Conservation (phyloP, 495 filamentous ascomycete species). For the Penicillium egyptiacum region DNA sequence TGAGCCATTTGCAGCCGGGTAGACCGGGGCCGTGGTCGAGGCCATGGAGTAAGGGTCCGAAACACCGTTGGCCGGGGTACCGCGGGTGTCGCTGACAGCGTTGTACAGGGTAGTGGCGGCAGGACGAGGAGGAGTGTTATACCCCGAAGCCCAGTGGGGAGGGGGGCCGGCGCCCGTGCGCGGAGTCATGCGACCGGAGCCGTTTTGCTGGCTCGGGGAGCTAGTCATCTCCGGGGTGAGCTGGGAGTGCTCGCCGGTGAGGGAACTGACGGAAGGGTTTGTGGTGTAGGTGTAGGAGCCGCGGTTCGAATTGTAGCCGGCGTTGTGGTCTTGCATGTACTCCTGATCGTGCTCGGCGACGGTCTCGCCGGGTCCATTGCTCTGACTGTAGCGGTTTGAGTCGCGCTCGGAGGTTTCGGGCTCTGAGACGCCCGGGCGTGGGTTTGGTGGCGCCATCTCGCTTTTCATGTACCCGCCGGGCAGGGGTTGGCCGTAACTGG, state of each 20-base stretch:
- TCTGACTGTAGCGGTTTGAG: slow-evolving; percentile 58
- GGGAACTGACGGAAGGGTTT: slow-evolving; percentile 58
- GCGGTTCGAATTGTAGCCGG: slow-evolving; percentile 65
- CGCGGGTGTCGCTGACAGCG: slow-evolving; percentile 82
- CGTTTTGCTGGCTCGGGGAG: slow-evolving; percentile 78
- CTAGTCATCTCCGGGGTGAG: slow-evolving; percentile 82
- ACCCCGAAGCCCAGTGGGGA: slow-evolving; percentile 75
- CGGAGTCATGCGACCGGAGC: slow-evolving; percentile 84
- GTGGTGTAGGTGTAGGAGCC: slow-evolving; percentile 73
- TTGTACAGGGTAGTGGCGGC: slow-evolving; percentile 81
- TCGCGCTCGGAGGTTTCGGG: slow-evolving; percentile 69
- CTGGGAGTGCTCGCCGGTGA: slow-evolving; percentile 76
- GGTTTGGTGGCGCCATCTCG: slow-evolving; percentile 89
- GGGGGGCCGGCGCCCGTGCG: slow-evolving; percentile 65
- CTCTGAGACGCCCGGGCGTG: slow-evolving; percentile 52
- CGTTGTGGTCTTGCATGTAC: slow-evolving; percentile 71
- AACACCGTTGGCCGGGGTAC: slow-evolving; percentile 63
- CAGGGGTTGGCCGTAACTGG: slow-evolving; percentile 61
- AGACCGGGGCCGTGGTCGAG: slow-evolving; percentile 56
- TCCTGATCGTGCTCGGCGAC: slow-evolving; percentile 79
- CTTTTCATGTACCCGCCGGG: slow-evolving; percentile 75
- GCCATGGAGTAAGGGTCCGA: slow-evolving; percentile 67
- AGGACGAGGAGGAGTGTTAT: slow-evolving; percentile 76
- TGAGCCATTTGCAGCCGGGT: slow-evolving; percentile 63
- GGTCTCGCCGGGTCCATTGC: slow-evolving; percentile 59